A percentile compares a stretch with the other conserved stretches of the same genome.
These are phyloP conservation scores for Hypoxylon sp. DNA, from an alignment of 2,329 filamentous ascomycete species.

Conservation along the genomic window DNA sequence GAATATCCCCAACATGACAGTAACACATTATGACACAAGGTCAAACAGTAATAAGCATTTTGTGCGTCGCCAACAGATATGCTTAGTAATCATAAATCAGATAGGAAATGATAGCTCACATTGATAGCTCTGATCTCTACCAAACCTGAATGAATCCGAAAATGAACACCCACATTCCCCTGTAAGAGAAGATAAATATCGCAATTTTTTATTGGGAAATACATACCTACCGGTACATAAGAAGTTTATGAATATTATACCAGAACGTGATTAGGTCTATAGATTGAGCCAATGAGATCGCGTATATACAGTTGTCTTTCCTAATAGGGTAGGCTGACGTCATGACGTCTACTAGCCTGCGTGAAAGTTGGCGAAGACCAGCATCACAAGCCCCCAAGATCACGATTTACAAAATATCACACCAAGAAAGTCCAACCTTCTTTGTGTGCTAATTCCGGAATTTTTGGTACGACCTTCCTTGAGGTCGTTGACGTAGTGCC, in stretches of 20 bases:
- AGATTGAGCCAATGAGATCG: conserved; percentile 22
- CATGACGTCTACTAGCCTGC: conserved; percentile 25
- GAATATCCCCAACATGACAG: background rate
- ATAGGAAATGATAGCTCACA: background rate
- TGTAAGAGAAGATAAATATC: background rate
- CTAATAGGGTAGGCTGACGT: conserved; percentile 30
- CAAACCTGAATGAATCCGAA: background rate
- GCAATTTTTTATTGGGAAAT: background rate
- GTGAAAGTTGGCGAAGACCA: conserved; percentile 26
- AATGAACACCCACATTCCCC: background rate
- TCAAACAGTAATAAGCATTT: background rate
- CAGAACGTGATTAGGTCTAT: background rate
- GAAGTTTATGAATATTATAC: background rate
- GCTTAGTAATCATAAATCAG: background rate
- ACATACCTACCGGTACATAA: too few relatives aligned
- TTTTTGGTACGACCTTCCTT: conserved; percentile 6
- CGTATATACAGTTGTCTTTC: conserved; percentile 1
- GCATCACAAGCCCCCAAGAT: conserved; percentile 29
- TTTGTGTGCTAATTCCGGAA: conserved; percentile 22
- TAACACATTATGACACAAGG: background rate
- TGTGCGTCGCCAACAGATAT: background rate
- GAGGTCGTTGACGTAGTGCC: conserved; percentile 33
- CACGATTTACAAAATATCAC: conserved; percentile 12
- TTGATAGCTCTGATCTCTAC: background rate
- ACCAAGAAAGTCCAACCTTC: conserved; percentile 19